Base-by-base conservation (phyloP, 129 eudicot genomes). In the Tagetes patula region DNA sequence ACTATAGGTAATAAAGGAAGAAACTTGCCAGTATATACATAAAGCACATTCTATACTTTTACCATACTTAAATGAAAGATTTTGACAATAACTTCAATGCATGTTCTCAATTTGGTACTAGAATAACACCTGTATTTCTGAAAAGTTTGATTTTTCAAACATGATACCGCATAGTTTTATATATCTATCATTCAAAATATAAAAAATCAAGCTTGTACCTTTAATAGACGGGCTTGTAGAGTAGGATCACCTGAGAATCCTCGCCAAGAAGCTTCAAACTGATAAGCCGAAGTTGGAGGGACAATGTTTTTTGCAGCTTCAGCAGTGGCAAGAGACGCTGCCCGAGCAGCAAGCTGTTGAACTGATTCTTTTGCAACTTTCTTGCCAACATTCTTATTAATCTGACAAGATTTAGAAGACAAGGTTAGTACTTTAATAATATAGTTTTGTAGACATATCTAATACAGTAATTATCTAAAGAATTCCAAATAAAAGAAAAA, bases 251-350 rank as follows among this genome's bases (percentile, higher is more conserved):
- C 97, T 80, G 85, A 83, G 48, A 90, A 79, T 72, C 99, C 97
- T 38, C 90, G 88, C 99, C 99, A 94, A 47, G 94, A 84, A 82
- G 73, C 83, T 83, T 94, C 97, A 82, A 94, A 94, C 80, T 94
- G 97, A 79, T 86, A 94, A 14, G 99, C 97, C 1, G 99, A 81
- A 80, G 80, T 83, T 39, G 99, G 99, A 4, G 96, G 80, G 20
- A 65, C 75, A 64, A 94, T 90, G 71, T 85, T 86, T 80, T 84
- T 90, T 59, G 91, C 91, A 71, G 97, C 97, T 80, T 94, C 97
- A 58, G 86, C 79, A 70, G 74, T 78, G 1, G 99, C 99, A 76
- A 90, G 93, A 77, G 82, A 79, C 56, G 96, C 98, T 52, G 98
- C 96, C 36, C 96, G 85, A 43, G 89, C 86, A 75, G 99, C 97